Percentiles rank a stretch among this genome's conserved stretches.
These are phyloP conservation scores for Hirsutella thompsonii DNA, from an alignment of 2,329 filamentous ascomycete species.

Conservation along the genomic window DNA sequence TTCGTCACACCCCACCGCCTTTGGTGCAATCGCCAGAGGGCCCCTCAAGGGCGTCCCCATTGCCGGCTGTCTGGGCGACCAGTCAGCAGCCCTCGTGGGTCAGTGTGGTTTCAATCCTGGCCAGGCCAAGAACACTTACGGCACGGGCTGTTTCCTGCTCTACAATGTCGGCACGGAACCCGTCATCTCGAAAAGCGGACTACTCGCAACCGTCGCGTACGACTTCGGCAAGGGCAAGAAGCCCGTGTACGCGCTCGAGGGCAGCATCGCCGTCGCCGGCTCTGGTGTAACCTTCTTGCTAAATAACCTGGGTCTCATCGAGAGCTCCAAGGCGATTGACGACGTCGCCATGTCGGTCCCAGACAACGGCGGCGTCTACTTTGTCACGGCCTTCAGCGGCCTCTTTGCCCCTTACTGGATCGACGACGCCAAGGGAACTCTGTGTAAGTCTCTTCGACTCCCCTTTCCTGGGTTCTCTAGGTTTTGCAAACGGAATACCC, in stretches of 20 bases:
- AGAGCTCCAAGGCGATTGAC: slow-evolving; percentile 34
- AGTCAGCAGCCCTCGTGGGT: slow-evolving; percentile 75
- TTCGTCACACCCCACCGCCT: slow-evolving; percentile 62
- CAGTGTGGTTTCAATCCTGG: slow-evolving; percentile 76
- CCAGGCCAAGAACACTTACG: slow-evolving; percentile 82
- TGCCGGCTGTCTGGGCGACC: slow-evolving; percentile 76
- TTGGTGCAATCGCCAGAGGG: slow-evolving; percentile 54
- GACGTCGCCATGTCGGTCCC: slow-evolving; percentile 37
- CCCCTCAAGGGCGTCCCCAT: slow-evolving; percentile 58
- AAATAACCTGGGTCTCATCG: slow-evolving; percentile 50
- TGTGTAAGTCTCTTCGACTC: slow-evolving; percentile 40
- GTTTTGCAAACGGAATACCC: too few relatives aligned
- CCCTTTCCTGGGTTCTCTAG: too few relatives aligned
- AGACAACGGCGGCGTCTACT: slow-evolving; percentile 72
- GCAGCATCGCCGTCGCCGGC: slow-evolving; percentile 71
- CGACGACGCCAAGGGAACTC: slow-evolving; percentile 78
- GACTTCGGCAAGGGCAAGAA: slow-evolving; percentile 50
- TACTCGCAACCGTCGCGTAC: slow-evolving; percentile 79
- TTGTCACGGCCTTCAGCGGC: slow-evolving; percentile 85
- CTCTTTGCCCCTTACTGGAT: slow-evolving; percentile 94
- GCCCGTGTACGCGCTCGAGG: slow-evolving; percentile 71
- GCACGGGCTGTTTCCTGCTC: slow-evolving; percentile 78
- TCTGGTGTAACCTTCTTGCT: slow-evolving; percentile 65
- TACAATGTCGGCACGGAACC: slow-evolving; percentile 81
- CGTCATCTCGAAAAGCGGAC: slow-evolving; percentile 70